Evolutionary conservation across 441 rosid genomes (phyloP), one percentile per base, ranked within the genome.

Genomic region (Omphalea diandra): DNA sequence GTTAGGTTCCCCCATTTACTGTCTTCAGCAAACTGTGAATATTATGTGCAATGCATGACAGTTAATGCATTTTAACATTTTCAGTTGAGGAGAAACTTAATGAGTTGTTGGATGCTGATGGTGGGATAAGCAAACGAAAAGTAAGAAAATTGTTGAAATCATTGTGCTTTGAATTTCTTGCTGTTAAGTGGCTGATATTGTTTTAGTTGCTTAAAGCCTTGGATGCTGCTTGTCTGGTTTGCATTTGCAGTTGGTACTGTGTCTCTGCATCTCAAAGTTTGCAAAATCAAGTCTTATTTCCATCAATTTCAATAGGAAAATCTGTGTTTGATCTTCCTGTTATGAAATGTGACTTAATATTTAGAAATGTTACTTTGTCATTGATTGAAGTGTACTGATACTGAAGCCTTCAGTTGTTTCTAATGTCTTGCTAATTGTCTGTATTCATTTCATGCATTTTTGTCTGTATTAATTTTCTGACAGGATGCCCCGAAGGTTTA

Each of bases 71-170:
- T 70, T 53, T 65, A 50, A 40, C 74, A 49, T 66, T 77, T 78
- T 79, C 95, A 96, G 99, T 96, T 80, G 93, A 93, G 77, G 99
- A 84, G 87, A 96, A 93, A 83, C 88, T 96, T 61, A 96, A 93
- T 73, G 99, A 96, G 75, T 77, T 96, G 83, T 89, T 95, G 83
- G 99, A 93, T 87, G 82, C 67, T 67, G 96, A 83, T 58, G 98
- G 99, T 78, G 99, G 99, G 59, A 89, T 96, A 59, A 91, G 92
- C 83, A 96, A 88, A 85, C 83, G 97, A 68, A 96, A 87, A 81
- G 99, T 96, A 82, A 84, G 93, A 69, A 70, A 46, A 70, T 65
- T 65, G 17, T 71, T 57, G 46, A 33, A 12, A 46, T 49, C n/a
- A n/a, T 10, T 57, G 33, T 63, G 3, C 32, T 9, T 50, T 33